phyloP scores from a whole-genome alignment of 2,329 filamentous ascomycete species.

The Pseudogymnoascus sp. region DNA sequence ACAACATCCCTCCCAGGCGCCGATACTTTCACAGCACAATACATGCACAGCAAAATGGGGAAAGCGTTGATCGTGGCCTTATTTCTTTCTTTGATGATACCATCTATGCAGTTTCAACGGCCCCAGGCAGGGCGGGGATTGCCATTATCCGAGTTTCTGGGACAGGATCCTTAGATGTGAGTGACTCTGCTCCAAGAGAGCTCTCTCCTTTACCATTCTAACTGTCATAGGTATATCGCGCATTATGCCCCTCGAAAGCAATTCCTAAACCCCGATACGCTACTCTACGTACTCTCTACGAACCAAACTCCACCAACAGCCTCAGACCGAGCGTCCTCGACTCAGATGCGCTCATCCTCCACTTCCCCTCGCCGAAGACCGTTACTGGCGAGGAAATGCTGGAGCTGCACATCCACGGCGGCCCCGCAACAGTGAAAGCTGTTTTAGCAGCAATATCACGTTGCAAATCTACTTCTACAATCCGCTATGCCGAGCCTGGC shows the following conservation, averaged over 20 bases:
- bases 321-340: conserved; percentile 50
- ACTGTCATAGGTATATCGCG: conserved; percentile 49
- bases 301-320: conserved; percentile 37
- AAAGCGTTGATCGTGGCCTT: neutral
- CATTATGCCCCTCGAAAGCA: conserved; percentile 46
- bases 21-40: neutral
- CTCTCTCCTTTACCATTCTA: too few relatives aligned
- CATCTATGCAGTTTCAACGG: conserved; percentile 88
- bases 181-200: too few relatives aligned
- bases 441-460: conserved; percentile 64
- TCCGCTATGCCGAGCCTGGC: conserved; percentile 87
- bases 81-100: conserved; percentile 37
- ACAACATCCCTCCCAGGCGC: neutral
- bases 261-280: conserved; percentile 56
- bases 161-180: conserved; percentile 58
- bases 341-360: conserved; percentile 68
- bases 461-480: conserved; percentile 31
- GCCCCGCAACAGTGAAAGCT: conserved; percentile 77
- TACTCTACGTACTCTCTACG: conserved; percentile 63
- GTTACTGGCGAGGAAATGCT: conserved; percentile 89
- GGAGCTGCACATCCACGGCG: conserved; percentile 91
- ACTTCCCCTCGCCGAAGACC: conserved; percentile 71
- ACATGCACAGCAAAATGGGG: neutral
- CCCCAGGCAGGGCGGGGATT: conserved; percentile 77
- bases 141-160: conserved; percentile 85